Percentiles rank a stretch among this genome's conserved stretches.
Evolutionary conservation across 495 filamentous ascomycete species (phyloP).

Genomic region (Acidomyces sp.): DNA sequence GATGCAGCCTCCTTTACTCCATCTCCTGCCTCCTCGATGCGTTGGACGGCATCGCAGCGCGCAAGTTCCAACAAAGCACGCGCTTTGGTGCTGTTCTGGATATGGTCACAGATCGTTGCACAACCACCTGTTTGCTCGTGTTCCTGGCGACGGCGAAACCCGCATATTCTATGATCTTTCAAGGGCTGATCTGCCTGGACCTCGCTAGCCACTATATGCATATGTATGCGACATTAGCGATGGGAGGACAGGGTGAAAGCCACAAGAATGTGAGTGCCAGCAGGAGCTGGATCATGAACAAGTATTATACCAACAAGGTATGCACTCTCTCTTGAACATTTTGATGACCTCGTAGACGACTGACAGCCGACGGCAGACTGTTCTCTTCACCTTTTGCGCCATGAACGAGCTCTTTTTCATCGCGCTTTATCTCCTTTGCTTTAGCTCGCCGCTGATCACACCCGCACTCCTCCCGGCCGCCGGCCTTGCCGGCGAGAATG

Average conservation of each 20-base stretch:
- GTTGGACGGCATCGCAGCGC: constrained; percentile 81
- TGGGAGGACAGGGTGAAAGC: constrained; percentile 64
- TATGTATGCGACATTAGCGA: constrained; percentile 83
- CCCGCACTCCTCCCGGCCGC: constrained; percentile 55
- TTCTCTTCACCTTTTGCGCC: constrained; percentile 81
- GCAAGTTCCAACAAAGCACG: constrained; percentile 77
- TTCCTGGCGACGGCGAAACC: constrained; percentile 89
- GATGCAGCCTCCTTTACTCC: constrained; percentile 81
- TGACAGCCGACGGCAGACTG: constrained; percentile 44
- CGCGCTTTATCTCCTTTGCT: constrained; percentile 91
- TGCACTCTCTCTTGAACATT: constrained; percentile 20
- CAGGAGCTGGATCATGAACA: constrained; percentile 68
- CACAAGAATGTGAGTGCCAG: constrained; percentile 86
- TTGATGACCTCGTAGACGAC: neutral
- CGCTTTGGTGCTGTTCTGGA: constrained; percentile 91
- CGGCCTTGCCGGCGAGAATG: neutral
- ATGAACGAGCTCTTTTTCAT: constrained; percentile 96
- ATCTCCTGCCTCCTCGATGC: constrained; percentile 90
- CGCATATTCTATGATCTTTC: constrained; percentile 83
- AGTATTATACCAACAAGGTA: constrained; percentile 96
- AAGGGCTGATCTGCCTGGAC: constrained; percentile 80
- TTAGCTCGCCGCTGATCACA: constrained; percentile 74
- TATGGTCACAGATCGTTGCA: constrained; percentile 95
- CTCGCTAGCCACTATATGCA: constrained; percentile 96
- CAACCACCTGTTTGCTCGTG: constrained; percentile 82